These are phyloP conservation scores for Neltuma alba DNA, from an alignment of 306 rosid species.

Conservation along the genomic window DNA sequence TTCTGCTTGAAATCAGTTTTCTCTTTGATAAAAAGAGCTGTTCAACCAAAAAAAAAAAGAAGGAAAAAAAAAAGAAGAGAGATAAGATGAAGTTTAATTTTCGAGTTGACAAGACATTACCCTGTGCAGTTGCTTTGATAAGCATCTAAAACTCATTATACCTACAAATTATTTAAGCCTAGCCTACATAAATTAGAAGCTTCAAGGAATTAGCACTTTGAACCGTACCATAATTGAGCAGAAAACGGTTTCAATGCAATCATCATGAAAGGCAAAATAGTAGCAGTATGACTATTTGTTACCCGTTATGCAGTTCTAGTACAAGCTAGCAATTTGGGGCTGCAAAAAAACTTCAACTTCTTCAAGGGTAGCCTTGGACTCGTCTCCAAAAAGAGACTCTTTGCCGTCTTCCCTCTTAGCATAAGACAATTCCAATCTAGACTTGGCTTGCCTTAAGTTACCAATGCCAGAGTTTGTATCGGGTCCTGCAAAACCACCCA, in stretches of 20 bases:
- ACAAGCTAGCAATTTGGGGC: constrained; percentile 93
- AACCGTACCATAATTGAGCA: not conserved
- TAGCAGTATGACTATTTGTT: not conserved
- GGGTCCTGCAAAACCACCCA: constrained; percentile 62
- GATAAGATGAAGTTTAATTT: constrained; percentile 41
- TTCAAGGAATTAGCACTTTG: constrained; percentile 27
- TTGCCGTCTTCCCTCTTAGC: constrained; percentile 90
- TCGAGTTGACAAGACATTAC: constrained; percentile 41
- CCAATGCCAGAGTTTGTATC: constrained; percentile 60
- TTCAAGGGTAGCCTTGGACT: constrained; percentile 61
- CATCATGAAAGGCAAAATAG: not conserved
- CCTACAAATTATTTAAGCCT: constrained; percentile 23
- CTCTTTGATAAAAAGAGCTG: constrained; percentile 37
- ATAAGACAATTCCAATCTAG: constrained; percentile 83
- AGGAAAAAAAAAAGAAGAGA: no score
- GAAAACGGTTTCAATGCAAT: not conserved
- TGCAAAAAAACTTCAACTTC: constrained; percentile 86
- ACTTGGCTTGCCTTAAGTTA: constrained; percentile 80
- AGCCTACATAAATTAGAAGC: constrained; percentile 10
- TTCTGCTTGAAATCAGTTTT: constrained; percentile 38
- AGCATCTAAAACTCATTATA: constrained; percentile 41
- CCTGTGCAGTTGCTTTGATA: constrained; percentile 34
- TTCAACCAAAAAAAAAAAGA: no score
- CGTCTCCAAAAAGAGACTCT: constrained; percentile 83
- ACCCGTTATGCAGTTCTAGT: constrained; percentile 45